phyloP scores from a whole-genome alignment of 2,329 filamentous ascomycete species.

The Macrophomina pseudophaseolina region DNA sequence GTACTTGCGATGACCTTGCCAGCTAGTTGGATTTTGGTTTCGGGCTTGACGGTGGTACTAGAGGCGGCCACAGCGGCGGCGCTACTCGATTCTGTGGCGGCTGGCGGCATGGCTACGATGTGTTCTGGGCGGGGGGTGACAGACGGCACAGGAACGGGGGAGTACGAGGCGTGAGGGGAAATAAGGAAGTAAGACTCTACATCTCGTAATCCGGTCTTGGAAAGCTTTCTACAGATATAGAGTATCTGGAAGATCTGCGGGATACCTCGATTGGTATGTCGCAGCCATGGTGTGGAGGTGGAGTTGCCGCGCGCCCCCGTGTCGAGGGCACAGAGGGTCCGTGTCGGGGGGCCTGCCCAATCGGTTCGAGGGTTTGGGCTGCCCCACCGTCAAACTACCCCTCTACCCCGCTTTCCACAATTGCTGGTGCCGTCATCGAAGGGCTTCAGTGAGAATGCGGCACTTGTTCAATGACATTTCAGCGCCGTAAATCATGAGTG shows the following conservation, averaged over 20 bases:
- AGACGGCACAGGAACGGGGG: too few species aligned
- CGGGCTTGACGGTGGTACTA: slow-evolving; percentile 13
- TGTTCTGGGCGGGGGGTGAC: too few species aligned
- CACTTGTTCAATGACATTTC: neutral
- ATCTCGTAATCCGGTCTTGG: neutral
- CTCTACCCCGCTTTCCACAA: neutral
- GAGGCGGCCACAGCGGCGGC: neutral
- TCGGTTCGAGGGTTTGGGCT: neutral
- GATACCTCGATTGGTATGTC: neutral
- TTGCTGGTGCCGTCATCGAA: neutral
- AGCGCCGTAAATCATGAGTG: neutral
- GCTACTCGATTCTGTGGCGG: neutral
- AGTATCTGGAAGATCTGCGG: neutral
- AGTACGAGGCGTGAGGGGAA: neutral
- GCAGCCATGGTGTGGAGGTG: neutral
- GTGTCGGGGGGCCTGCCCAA: slow-evolving; percentile 3
- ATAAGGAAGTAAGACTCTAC: neutral
- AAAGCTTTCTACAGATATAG: neutral
- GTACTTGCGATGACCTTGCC: slow-evolving; percentile 33
- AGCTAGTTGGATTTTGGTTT: slow-evolving; percentile 36
- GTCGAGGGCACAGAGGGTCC: neutral
- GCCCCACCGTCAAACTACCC: neutral
- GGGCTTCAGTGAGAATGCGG: neutral
- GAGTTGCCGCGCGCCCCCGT: neutral
- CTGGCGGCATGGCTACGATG: neutral